Evolutionary conservation across 2,329 filamentous ascomycete species (phyloP).

Genomic region (Thyridium curvatum): DNA sequence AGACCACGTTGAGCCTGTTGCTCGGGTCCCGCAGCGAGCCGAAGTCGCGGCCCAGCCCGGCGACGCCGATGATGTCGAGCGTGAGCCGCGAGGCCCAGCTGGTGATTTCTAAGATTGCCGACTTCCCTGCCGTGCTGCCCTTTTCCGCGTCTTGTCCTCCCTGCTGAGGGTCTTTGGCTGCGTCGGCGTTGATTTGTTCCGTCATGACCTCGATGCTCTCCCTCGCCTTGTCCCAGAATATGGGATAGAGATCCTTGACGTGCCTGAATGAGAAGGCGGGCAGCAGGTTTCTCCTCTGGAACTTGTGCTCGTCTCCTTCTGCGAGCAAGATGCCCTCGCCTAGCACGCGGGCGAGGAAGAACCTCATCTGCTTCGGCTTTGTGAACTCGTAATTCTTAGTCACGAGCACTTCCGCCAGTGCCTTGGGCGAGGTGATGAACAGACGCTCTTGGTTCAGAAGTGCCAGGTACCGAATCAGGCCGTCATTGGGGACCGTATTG

Average conservation of each 20-base stretch:
- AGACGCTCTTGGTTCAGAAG: slow-evolving; percentile 58
- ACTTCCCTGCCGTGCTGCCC: slow-evolving; percentile 18
- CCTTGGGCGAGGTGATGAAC: slow-evolving; percentile 56
- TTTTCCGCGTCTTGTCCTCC: slow-evolving; percentile 18
- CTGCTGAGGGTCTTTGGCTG: slow-evolving; percentile 23
- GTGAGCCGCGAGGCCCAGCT: slow-evolving; percentile 62
- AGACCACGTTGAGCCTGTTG: slow-evolving; percentile 52
- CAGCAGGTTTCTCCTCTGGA: slow-evolving; percentile 70
- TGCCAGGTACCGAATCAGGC: slow-evolving; percentile 60
- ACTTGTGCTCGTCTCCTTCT: slow-evolving; percentile 86
- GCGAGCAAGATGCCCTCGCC: slow-evolving; percentile 70
- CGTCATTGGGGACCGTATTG: slow-evolving; percentile 57
- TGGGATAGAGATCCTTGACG: slow-evolving; percentile 75
- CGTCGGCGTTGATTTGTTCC: slow-evolving; percentile 34
- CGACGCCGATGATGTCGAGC: slow-evolving; percentile 69
- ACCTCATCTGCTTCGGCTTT: slow-evolving; percentile 51
- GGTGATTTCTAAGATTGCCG: slow-evolving; percentile 47
- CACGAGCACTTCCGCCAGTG: slow-evolving; percentile 63
- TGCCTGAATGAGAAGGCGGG: slow-evolving; percentile 84
- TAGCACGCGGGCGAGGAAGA: slow-evolving; percentile 55
- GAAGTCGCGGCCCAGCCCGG: slow-evolving; percentile 68
- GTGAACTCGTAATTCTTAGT: slow-evolving; percentile 64
- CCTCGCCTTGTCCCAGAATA: slow-evolving; percentile 74
- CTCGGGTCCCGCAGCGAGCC: slow-evolving; percentile 54
- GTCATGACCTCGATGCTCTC: slow-evolving; percentile 62